A percentile compares a stretch with the other conserved stretches of the same genome.
Conservation (phyloP, 2,329 filamentous ascomycete species). For the Diaporthe batatas region DNA sequence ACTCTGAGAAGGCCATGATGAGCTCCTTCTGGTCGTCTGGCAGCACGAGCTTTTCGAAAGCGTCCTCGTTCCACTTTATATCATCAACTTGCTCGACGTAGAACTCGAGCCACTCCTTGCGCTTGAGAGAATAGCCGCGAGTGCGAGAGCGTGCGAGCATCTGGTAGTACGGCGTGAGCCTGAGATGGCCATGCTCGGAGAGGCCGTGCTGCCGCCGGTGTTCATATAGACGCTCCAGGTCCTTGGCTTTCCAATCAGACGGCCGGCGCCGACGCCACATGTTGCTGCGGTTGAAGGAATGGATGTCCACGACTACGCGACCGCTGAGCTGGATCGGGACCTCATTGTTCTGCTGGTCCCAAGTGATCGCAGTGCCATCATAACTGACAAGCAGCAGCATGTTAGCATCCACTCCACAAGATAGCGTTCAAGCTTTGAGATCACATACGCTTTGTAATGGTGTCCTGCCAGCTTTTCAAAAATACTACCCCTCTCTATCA, state of each 20-base stretch:
- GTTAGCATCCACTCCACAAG: neutral
- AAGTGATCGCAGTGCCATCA: slow-evolving; percentile 53
- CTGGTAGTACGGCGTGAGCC: slow-evolving; percentile 51
- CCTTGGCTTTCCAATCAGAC: slow-evolving; percentile 51
- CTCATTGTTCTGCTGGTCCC: slow-evolving; percentile 52
- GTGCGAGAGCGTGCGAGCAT: slow-evolving; percentile 51
- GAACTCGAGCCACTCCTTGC: slow-evolving; percentile 64
- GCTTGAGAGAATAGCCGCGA: slow-evolving; percentile 63
- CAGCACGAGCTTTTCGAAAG: slow-evolving; percentile 64
- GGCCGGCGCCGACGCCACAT: slow-evolving; percentile 50
- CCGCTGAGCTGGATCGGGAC: slow-evolving; percentile 51
- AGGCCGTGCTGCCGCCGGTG: slow-evolving; percentile 44
- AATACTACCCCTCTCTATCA: slow-evolving; percentile 57
- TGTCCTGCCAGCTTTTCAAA: slow-evolving; percentile 62
- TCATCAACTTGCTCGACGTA: slow-evolving; percentile 60
- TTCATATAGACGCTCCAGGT: slow-evolving; percentile 49
- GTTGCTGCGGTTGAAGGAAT: slow-evolving; percentile 54
- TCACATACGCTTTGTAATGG: slow-evolving; percentile 61
- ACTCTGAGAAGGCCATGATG: slow-evolving; percentile 63
- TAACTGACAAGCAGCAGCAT: slow-evolving; percentile 20
- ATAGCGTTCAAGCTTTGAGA: neutral
- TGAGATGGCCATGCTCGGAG: slow-evolving; percentile 44
- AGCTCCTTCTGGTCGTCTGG: slow-evolving; percentile 64
- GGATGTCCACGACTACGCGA: slow-evolving; percentile 56
- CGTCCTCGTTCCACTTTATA: slow-evolving; percentile 62